phyloP scores from a whole-genome alignment of 257 asterid species.

The Buddleja alternifolia region DNA sequence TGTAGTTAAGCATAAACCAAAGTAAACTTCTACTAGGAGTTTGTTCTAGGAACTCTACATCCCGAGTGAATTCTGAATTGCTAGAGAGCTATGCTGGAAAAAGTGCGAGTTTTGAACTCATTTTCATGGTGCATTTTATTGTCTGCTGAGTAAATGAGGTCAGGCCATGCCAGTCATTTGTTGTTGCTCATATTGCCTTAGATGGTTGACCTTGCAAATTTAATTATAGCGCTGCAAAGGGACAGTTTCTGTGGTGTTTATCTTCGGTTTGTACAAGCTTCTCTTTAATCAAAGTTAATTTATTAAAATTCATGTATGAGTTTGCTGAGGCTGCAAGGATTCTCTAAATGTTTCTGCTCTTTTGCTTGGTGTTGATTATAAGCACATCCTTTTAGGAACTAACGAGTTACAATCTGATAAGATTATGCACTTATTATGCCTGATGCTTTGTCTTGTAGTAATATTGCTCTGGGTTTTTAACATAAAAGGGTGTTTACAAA shows the following conservation, averaged over 20 bases:
- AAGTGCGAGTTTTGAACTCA: no score
- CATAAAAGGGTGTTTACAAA: neutral
- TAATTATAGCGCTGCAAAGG: neutral
- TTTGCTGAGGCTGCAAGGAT: neutral
- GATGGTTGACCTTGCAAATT: constrained; percentile 17
- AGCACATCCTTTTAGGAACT: neutral
- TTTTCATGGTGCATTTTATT: no score
- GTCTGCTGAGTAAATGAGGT: neutral
- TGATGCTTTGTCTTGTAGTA: neutral
- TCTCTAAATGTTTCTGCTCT: neutral
- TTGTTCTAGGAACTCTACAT: neutral
- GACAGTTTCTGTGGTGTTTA: neutral
- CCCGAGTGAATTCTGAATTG: neutral
- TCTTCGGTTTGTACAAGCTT: neutral
- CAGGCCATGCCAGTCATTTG: neutral
- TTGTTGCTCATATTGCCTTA: constrained; percentile 7
- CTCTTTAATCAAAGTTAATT: neutral
- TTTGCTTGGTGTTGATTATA: neutral
- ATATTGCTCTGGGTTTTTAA: constrained; percentile 9
- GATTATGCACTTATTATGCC: no score
- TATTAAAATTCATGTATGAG: neutral
- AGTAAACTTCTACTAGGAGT: neutral
- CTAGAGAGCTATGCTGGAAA: no score
- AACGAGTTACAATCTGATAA: neutral
- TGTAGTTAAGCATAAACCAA: constrained; percentile 1